These are phyloP conservation scores for Diaporthe citri DNA, from an alignment of 2,329 filamentous ascomycete species.

Conservation along the genomic window DNA sequence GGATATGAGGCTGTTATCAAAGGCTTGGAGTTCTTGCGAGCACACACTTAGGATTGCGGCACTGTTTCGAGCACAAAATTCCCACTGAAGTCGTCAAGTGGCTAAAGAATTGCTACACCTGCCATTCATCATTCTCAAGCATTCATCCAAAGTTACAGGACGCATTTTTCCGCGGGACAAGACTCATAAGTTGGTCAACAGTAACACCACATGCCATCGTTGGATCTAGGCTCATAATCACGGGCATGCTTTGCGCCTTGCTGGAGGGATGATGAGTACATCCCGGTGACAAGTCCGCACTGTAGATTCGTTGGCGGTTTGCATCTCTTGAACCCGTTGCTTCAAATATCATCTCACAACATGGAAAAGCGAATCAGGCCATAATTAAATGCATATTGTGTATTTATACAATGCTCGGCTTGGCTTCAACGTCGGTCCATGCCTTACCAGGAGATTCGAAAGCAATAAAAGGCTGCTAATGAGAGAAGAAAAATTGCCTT, in stretches of 20 bases:
- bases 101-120: background rate
- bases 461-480: background rate
- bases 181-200: background rate
- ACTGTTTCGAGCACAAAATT: background rate
- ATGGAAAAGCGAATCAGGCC: background rate
- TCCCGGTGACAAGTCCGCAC: background rate
- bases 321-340: background rate
- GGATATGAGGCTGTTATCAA: constrained; percentile 1
- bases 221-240: too few relatives aligned
- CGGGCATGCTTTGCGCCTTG: background rate
- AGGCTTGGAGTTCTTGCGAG: background rate
- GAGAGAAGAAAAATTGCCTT: background rate
- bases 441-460: background rate
- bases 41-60: background rate
- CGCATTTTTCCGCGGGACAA: background rate
- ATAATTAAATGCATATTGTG: too few relatives aligned
- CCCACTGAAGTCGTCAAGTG: background rate
- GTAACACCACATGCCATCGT: background rate
- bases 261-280: background rate
- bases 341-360: background rate
- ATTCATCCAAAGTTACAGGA: background rate
- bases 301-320: background rate
- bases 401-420: background rate
- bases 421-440: background rate
- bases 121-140: background rate